Base-by-base conservation (phyloP, 2,329 filamentous ascomycete genomes). In the Fusarium nisikadoi region DNA sequence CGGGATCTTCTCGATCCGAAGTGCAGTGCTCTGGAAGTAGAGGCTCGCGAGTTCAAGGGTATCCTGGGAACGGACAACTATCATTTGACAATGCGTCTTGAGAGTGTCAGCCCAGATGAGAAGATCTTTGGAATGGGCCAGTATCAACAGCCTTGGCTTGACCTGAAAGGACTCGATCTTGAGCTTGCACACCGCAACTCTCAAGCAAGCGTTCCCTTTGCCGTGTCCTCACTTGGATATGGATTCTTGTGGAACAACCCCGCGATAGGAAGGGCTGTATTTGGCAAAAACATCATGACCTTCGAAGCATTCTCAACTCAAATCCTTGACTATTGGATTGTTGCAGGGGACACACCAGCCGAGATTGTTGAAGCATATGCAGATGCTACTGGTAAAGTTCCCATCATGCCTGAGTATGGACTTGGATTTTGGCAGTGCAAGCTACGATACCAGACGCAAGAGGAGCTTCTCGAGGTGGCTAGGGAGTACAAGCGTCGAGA, bases 361-460 rank as follows among this genome's bases (percentile, higher is more conserved):
- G 83, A 88, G 39, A 90, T 92, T 45, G 84, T 87, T 11, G 81
- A 88, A 65, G 82, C 85, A 0, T 92, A 92, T 72, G 86, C 86
- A 0, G 79, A 80, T 8, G 87, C 83, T 4, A 90, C 89, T 0
- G 90, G 90, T 0, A 86, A 83, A 38, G 88, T 87, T 0, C 90
- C 90, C 0, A 88, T 89, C 86, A 92, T 92, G 90, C 90, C 90
- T 4, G 90, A 91, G 72, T 91, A 91, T 72, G 90, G 89, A 1
- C 83, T 92, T 0, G 90, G 90, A 0, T 92, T 92, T 76, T 92
- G 90, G 90, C 90, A 92, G 76, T 91, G 89, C 79, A 92, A 91
- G 78, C 81, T 92, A 16, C 84, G 90, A 2, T 92, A 92, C 72
- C 87, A 89, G 78, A 91, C 87, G 0, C 90, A 92, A 73, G 89